Conservation (phyloP, 2,329 filamentous ascomycete genomes). For the Penicillium sp. region DNA sequence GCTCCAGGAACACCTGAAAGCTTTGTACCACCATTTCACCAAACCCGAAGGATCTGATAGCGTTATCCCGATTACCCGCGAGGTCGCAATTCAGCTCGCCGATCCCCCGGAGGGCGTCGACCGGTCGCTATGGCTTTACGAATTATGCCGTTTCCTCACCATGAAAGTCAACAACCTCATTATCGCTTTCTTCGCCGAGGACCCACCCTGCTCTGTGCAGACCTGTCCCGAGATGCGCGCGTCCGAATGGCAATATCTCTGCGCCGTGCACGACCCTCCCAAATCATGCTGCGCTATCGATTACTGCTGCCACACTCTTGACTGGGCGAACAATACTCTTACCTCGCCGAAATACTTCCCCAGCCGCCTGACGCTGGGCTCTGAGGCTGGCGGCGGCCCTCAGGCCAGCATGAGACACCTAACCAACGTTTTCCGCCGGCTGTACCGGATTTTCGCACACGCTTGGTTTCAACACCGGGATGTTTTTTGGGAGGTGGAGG, state of each 20-base stretch:
- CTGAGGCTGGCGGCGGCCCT: constrained; percentile 42
- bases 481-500: constrained; percentile 93
- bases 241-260: constrained; percentile 98
- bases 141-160: constrained; percentile 93
- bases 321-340: constrained; percentile 94
- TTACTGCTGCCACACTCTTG: constrained; percentile 97
- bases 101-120: constrained; percentile 80
- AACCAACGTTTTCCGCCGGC: constrained; percentile 88
- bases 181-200: constrained; percentile 87
- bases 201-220: constrained; percentile 78
- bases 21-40: constrained; percentile 81
- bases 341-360: constrained; percentile 95
- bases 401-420: constrained; percentile 63
- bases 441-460: constrained; percentile 96
- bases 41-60: constrained; percentile 58
- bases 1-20: constrained; percentile 93
- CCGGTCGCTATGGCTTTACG: constrained; percentile 91
- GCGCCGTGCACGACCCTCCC: constrained; percentile 92
- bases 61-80: constrained; percentile 70
- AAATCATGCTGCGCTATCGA: constrained; percentile 98
- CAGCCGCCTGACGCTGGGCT: constrained; percentile 68
- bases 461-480: constrained; percentile 97
- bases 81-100: constrained; percentile 72
- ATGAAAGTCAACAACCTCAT: constrained; percentile 92
- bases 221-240: constrained; percentile 99